Conservation (phyloP, 2,329 filamentous ascomycete species). For the Grosmannia penicillata region DNA sequence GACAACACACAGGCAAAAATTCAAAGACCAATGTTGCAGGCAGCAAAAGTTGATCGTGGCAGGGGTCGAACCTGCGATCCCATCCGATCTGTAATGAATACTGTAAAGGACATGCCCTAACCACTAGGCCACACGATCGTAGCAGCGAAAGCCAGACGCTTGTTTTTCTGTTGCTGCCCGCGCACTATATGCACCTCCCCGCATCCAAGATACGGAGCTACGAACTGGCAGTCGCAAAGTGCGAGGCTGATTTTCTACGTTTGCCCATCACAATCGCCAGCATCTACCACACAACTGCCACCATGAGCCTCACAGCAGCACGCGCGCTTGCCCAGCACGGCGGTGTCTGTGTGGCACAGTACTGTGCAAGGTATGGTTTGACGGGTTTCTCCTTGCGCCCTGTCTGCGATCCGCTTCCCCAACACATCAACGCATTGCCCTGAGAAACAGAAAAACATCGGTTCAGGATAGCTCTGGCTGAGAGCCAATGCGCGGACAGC, state of each 20-base stretch:
- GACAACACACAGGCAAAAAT: too few relatives aligned
- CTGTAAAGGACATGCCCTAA: conserved; percentile 15
- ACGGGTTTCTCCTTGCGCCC: background rate
- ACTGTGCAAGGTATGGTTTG: conserved; percentile 4
- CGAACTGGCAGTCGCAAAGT: background rate
- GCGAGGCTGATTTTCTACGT: background rate
- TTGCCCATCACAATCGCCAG: background rate
- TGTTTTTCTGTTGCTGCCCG: too few relatives aligned
- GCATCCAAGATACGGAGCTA: background rate
- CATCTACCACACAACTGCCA: background rate
- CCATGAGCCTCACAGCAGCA: conserved; percentile 6
- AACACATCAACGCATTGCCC: too few relatives aligned
- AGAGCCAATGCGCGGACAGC: too few relatives aligned
- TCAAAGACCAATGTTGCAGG: background rate
- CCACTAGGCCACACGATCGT: conserved; percentile 14
- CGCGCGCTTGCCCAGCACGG: conserved; percentile 4
- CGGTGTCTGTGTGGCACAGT: conserved; percentile 2
- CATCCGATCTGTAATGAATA: conserved; percentile 10
- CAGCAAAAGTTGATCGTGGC: conserved; percentile 12
- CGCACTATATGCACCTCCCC: too few relatives aligned
- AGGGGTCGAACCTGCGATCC: conserved; percentile 16
- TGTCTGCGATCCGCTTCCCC: too few relatives aligned
- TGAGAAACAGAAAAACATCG: too few relatives aligned
- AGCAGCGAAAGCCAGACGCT: background rate
- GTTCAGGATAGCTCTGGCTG: too few relatives aligned